Evolutionary conservation across 2,329 filamentous ascomycete genomes (phyloP), one percentile per base, ranked within the genome.

Genomic region (Alternaria brassicae): DNA sequence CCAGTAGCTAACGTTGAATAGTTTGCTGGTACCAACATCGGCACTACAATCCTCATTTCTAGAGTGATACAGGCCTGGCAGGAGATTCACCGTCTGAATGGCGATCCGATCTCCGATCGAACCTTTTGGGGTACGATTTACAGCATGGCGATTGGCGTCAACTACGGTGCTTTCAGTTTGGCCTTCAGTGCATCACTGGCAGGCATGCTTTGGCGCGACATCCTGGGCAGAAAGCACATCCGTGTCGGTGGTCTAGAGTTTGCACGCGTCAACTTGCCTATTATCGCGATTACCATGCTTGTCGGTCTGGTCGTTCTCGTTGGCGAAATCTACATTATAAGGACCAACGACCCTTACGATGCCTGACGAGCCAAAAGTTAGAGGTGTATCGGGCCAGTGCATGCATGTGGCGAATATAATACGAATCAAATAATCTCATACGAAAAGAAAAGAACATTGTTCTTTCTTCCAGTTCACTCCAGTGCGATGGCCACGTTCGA

Each of bases 1-100:
- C 17, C 17, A 45, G 8, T 41, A 28, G n/a, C 53, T 48, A 32
- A 55, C 19, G 12, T 23, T 50, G 28, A 40, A 12, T 19, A 91
- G 88, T 92, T 91, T 66, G 88, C 90, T 0, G 90, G 90, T 17
- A 92, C 90, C 2, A 92, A 92, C 64, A 92, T 92, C 52, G 89
- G 90, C 32, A 91, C 89, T 0, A 89, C 89, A 0, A 92, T 92
- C 69, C 84, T 92, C 0, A 81, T 92, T 1, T 91, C 85, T 8
- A 87, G 89, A 3, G 84, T 91, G 6, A 85, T 92, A 10, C 89
- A 92, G 71, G 79, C 85, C 0, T 92, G 90, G 90, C 79, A 85
- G 62, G 68, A 78, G 2, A 90, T 92, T 39, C 86, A 89, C 63
- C 55, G 70, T 0, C 58, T 63, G 0, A 83, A 81, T 37, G 76